Evolutionary conservation across 345 rosid genomes (phyloP), one percentile per base, ranked within the genome.

Genomic region (Psidium guajava): DNA sequence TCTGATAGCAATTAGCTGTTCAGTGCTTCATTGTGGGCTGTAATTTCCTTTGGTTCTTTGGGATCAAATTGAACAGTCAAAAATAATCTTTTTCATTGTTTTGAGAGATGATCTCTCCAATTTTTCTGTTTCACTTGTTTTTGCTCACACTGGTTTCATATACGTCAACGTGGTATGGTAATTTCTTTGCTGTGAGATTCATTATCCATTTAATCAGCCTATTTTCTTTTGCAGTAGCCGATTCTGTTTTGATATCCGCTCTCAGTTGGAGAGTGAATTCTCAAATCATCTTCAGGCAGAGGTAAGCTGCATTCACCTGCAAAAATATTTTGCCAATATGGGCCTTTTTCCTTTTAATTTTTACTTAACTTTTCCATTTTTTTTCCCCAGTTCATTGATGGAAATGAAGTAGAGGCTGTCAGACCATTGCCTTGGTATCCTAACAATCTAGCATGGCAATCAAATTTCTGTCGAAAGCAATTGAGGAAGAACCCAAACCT

Each of bases 351-450:
- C 58, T 44, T 81, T 7, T 85, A 11, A 73, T 54, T 42, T 59
- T 44, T 51, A 18, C 53, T 83, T 53, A 84, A 3, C 47, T 85
- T 36, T 82, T 69, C 21, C 36, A 36, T 28, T 53, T 36, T 83
- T 61, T 14, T 83, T 55, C 51, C 82, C 84, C 80, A 97, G 99
- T 93, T 88, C 54, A 84, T 82, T 83, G 97, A 95, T 86, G 94
- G 91, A 57, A 91, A 88, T 92, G 99, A 96, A 87, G 86, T 88
- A 84, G 95, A 92, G 85, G 92, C 95, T 84, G 93, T 97, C 83
- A 93, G 92, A 89, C 99, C 98, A 1, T 89, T 96, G 90, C 94
- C 95, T 86, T 95, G 98, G 99, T 97, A 94, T 85, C 96, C 98
- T 73, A 90, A 94, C 56, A 94, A 92, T 85, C 94, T 95, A 83